Base-by-base conservation (phyloP, 2,329 filamentous ascomycete species). In the Magnaporthiopsis incrustans region DNA sequence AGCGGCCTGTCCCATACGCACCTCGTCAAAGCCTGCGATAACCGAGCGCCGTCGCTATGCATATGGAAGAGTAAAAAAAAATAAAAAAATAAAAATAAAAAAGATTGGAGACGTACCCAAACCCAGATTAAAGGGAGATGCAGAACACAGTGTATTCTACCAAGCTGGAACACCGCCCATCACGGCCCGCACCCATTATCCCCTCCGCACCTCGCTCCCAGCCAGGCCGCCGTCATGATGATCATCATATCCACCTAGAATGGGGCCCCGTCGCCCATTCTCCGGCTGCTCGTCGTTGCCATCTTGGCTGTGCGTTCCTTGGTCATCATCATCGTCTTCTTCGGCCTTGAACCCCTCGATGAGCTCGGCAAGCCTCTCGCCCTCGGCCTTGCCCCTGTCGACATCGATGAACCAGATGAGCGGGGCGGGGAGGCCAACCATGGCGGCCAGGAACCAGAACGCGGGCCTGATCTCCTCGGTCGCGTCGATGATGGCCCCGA, bases 401-500 rank as follows among this genome's bases (percentile, higher is more conserved):
- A 96, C 91, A 74, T 97, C 83, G 50, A 99, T 90, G 64, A 92
- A 84, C 72, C 88, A 89, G 76, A 98, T 91, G 62, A 98, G 78
- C 1, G 92, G 91, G 22, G 93, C 87, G 0, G 95, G 93, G 1
- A 96, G 75, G 7, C 89, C 89, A 8, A 99, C 90, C n/a, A 99
- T 78, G 6, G 87, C 81, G 0, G 91, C 92, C 57, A 99, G 79
- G 73, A 99, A 99, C 82, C 90, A 92, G 75, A 99, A 99, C 0
- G 94, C 93, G 8, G 90, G 90, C 61, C 91, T 83, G 65, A 95
- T 94, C 69, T 90, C 88, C 6, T 90, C 90, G 33, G 89, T 89
- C 62, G 80, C 85, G 75, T 98, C 93, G 15, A 95, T 97, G 68
- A 99, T 97, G 15, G 88, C 86, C 1, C 93, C 95, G 0, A 99